These are phyloP conservation scores for Russula vinacea DNA, from an alignment of 768 basidiomycete species.

Conservation along the genomic window DNA sequence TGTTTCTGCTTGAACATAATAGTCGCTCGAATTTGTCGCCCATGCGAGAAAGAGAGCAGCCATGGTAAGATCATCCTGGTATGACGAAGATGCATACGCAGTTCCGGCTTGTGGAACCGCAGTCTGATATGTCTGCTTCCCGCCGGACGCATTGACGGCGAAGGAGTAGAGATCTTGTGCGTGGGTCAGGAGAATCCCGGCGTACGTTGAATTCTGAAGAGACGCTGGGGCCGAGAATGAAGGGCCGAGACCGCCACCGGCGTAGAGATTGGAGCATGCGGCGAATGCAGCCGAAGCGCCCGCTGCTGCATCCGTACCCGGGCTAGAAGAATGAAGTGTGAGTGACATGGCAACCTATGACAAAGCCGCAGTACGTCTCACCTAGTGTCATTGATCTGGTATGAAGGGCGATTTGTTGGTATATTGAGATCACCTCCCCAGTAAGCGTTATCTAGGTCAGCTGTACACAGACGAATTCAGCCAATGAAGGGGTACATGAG, in stretches of 20 bases:
- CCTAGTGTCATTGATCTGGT: slow-evolving; percentile 69
- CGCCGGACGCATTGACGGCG: slow-evolving; percentile 63
- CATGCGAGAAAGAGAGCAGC: slow-evolving; percentile 75
- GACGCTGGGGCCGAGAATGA: slow-evolving; percentile 58
- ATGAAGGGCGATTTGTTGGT: slow-evolving; percentile 70
- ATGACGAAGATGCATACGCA: slow-evolving; percentile 71
- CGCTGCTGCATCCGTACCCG: slow-evolving; percentile 89
- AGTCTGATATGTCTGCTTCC: slow-evolving; percentile 61
- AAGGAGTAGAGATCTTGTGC: slow-evolving; percentile 73
- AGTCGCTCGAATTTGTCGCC: slow-evolving; percentile 58
- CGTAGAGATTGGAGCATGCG: slow-evolving; percentile 80
- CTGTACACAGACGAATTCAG: slow-evolving; percentile 36
- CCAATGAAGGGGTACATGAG: slow-evolving; percentile 6
- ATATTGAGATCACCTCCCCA: slow-evolving; percentile 87
- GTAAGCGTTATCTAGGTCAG: slow-evolving; percentile 66
- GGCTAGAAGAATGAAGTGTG: slow-evolving; percentile 41
- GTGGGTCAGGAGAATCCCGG: slow-evolving; percentile 64
- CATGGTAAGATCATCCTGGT: slow-evolving; percentile 68
- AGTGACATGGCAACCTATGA: neutral
- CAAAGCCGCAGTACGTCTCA: slow-evolving; percentile 29
- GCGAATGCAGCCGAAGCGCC: slow-evolving; percentile 83
- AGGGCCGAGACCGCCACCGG: slow-evolving; percentile 52
- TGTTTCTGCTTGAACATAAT: slow-evolving; percentile 60
- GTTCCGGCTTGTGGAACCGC: slow-evolving; percentile 61
- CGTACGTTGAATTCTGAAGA: slow-evolving; percentile 70